phyloP scores from a whole-genome alignment of 371 early-diverging fungal genomes.

The Mortierella sp. region DNA sequence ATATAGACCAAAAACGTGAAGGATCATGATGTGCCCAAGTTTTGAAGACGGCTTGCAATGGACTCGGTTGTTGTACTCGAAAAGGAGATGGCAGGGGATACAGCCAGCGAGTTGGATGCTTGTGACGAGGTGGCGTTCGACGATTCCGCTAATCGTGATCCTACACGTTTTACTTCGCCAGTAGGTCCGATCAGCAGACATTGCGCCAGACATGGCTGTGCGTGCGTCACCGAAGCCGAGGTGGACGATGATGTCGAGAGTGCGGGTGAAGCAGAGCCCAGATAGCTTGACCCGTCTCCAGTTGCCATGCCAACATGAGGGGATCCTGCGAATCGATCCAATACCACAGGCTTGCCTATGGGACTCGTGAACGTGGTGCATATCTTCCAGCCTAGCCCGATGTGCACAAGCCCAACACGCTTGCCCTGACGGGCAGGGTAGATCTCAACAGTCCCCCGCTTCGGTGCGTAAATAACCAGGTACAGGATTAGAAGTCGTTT shows the following conservation, averaged over 20 bases:
- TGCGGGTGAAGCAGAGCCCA: slow-evolving; percentile 2
- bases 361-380: slow-evolving; percentile 53
- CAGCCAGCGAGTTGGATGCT: slow-evolving; percentile 11
- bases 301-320: slow-evolving; percentile 45
- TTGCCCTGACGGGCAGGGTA: slow-evolving; percentile 72
- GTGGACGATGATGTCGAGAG: neutral
- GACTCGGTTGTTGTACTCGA: neutral
- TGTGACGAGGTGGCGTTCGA: slow-evolving; percentile 10
- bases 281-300: neutral
- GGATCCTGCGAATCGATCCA: slow-evolving; percentile 57
- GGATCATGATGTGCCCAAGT: slow-evolving; percentile 8
- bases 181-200: slow-evolving; percentile 68
- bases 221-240: slow-evolving; percentile 1
- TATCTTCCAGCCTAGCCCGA: slow-evolving; percentile 68
- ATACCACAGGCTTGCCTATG: slow-evolving; percentile 58
- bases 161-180: slow-evolving; percentile 61
- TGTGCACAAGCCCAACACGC: slow-evolving; percentile 68
- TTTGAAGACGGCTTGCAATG: slow-evolving; percentile 16
- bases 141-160: slow-evolving; percentile 12
- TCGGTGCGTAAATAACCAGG: slow-evolving; percentile 69
- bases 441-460: slow-evolving; percentile 66
- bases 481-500: slow-evolving; percentile 59
- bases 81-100: slow-evolving; percentile 2
- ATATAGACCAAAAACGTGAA: neutral
- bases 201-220: slow-evolving; percentile 54